Evolutionary conservation across 1,284 basidiomycete species (phyloP), one percentile per base, ranked within the genome.

Genomic region (Heterobasidion irregulare): DNA sequence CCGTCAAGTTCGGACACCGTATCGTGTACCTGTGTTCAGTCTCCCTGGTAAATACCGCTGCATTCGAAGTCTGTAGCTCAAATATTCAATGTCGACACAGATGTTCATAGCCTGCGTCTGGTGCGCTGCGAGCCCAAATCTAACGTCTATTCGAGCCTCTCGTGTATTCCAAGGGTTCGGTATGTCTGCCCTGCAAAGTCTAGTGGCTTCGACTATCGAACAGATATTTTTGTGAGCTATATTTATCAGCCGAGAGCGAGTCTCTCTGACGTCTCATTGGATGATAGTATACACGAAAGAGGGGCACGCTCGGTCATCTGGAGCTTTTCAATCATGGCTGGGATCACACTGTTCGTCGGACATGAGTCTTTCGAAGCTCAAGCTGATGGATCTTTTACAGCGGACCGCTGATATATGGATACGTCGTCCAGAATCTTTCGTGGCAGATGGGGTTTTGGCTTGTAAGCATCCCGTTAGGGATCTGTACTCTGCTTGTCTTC

Each of bases 21-120:
- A 74, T 75, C 44, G 73, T 76, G 6, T 77, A 74, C 57, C 59
- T 77, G 45, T 54, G 63, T 18, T 74, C 73, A 8, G 72, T 74
- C 0, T 65, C 67, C 2, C 49, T 75, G 61, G 73, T 76, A 50
- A 33, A 66, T 54, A 13, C 19, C 10, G 1, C 36, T 9, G 6
- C n/a, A 13, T 26, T 19, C 46, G 26, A 18, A 5, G 26, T 26
- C 8, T 15, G 26, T n/a, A 35, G 33, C 2, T 9, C 33, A 15
- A 2, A 43, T 38, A 44, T 38, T 48, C 13, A 49, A 35, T 49
- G 49, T 32, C 16, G 6, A 41, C 9, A 5, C 34, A 75, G 73
- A 74, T 75, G 72, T 75, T 77, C 61, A 67, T 75, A 26, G 68
- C 70, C 0, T 75, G 72, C 54, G 73, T 76, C 38, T 76, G 75